Conservation (phyloP, 352 stramenopile species). For the Phytophthora parvispora region DNA sequence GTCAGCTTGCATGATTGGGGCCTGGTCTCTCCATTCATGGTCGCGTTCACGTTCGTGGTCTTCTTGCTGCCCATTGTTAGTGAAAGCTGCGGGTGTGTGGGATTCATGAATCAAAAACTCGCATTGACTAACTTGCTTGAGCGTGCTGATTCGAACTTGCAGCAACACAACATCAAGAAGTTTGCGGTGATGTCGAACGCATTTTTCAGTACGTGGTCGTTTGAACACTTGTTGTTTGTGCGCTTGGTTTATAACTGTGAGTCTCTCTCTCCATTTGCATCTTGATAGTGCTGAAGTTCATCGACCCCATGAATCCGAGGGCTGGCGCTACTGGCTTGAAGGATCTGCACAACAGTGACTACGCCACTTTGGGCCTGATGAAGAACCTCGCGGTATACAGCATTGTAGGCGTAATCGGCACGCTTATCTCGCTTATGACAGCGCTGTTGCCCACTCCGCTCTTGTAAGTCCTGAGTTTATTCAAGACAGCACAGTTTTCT, state of each 20-base stretch:
- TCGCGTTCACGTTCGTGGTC: slow-evolving; percentile 73
- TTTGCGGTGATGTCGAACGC: slow-evolving; percentile 79
- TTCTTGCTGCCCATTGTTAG: slow-evolving; percentile 64
- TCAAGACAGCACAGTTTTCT: background rate
- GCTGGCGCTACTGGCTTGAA: slow-evolving; percentile 50
- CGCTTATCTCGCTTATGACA: slow-evolving; percentile 66
- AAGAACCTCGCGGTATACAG: slow-evolving; percentile 76
- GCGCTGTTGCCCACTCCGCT: slow-evolving; percentile 66
- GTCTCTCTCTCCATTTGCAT: background rate
- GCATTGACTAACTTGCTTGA: background rate
- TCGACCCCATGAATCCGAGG: slow-evolving; percentile 75
- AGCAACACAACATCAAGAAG: slow-evolving; percentile 79
- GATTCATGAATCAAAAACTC: background rate
- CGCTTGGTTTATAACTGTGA: background rate
- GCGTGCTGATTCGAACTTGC: background rate
- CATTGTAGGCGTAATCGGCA: slow-evolving; percentile 63
- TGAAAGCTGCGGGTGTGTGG: background rate
- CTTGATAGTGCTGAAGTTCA: slow-evolving; percentile 62
- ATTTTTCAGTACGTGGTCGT: slow-evolving; percentile 66
- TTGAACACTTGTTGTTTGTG: background rate
- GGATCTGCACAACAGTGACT: slow-evolving; percentile 50
- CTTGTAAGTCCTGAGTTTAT: slow-evolving; percentile 45
- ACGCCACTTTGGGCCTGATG: slow-evolving; percentile 60
- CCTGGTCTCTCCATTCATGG: slow-evolving; percentile 59
- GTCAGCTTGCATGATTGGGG: slow-evolving; percentile 71